phyloP scores from a whole-genome alignment of 2,329 filamentous ascomycete genomes.

The Clathrospora elynae region DNA sequence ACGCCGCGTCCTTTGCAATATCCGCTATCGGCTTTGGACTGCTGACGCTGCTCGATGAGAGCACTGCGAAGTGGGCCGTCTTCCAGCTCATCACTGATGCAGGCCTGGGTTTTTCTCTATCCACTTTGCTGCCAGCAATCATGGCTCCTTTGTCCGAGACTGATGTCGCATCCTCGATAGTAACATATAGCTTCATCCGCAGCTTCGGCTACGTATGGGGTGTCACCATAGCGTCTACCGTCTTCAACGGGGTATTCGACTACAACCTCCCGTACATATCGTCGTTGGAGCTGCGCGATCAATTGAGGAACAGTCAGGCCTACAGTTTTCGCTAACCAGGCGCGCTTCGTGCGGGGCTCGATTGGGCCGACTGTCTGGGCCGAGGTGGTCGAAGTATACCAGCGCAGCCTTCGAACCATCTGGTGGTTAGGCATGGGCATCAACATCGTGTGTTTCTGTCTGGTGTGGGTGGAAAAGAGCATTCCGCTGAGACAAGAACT shows the following conservation, averaged over 20 bases:
- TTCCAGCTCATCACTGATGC: slow-evolving; percentile 13
- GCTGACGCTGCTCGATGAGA: too few relatives aligned
- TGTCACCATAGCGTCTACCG: slow-evolving; percentile 12
- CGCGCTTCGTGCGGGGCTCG: background rate
- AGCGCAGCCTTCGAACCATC: background rate
- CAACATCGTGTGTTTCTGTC: slow-evolving; percentile 1
- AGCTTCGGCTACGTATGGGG: slow-evolving; percentile 23
- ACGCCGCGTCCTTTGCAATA: too few relatives aligned
- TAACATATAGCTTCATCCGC: slow-evolving; percentile 20
- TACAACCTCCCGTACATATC: slow-evolving; percentile 2
- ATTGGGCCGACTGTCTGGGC: background rate
- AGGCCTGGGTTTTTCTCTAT: slow-evolving; percentile 45
- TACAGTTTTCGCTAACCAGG: slow-evolving; percentile 5
- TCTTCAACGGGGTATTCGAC: slow-evolving; percentile 14
- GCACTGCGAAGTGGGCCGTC: slow-evolving; percentile 27
- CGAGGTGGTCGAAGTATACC: background rate
- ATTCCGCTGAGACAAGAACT: slow-evolving; percentile 5
- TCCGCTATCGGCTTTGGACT: too few relatives aligned
- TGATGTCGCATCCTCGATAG: slow-evolving; percentile 16
- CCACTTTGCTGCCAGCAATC: slow-evolving; percentile 50
- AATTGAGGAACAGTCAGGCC: slow-evolving; percentile 2
- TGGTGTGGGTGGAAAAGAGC: background rate
- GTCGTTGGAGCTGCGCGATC: background rate
- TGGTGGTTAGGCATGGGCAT: slow-evolving; percentile 3
- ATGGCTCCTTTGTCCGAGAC: slow-evolving; percentile 25